Base-by-base conservation (phyloP, 306 rosid genomes). In the Chamaecrista fasciculata region DNA sequence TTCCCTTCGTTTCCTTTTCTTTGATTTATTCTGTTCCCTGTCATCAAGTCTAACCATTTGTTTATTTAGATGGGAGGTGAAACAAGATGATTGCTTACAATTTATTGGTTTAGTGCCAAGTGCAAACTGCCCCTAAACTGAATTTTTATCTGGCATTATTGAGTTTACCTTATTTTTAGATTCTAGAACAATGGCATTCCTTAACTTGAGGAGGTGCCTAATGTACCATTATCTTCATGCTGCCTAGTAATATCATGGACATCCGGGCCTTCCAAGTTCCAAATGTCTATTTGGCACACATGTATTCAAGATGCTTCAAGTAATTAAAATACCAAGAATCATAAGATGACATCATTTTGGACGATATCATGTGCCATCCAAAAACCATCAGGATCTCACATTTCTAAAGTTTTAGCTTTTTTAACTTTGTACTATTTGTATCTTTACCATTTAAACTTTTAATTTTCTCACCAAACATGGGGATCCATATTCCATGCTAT, bases 121-220 rank as follows among this genome's bases (percentile, higher is more conserved):
- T 49, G 36, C 70, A 40, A 11, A 62, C 42, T 8, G 15, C 51
- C 55, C 57, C 37, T 53, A 36, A 40, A 42, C 39, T 39, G 47
- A 67, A 21, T 55, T 19, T 49, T 25, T 47, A 64, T 48, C 9
- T 47, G 57, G n/a, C 36, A 70, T 25, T 55, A 46, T 67, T 23
- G 25, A 68, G 37, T 59, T 78, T 43, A 9, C 55, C 69, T 33
- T 14, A 29, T 46, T 46, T 31, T 33, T 28, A n/a, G n/a, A n/a
- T n/a, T n/a, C 36, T 33, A 33, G 36, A 72, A 46, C 10, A 6
- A 47, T 52, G 39, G 24, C 34, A 26, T 67, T 55, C 8, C 24
- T 34, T 12, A 28, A 31, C 33, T 28, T 62, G 1, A 26, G 26
- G 19, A 52, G 16, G 16, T 25, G 3, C 26, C 26, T 14, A 20